Evolutionary conservation across 2,329 filamentous ascomycete genomes (phyloP).

Genomic region (Talaromyces albobiverticillius): DNA sequence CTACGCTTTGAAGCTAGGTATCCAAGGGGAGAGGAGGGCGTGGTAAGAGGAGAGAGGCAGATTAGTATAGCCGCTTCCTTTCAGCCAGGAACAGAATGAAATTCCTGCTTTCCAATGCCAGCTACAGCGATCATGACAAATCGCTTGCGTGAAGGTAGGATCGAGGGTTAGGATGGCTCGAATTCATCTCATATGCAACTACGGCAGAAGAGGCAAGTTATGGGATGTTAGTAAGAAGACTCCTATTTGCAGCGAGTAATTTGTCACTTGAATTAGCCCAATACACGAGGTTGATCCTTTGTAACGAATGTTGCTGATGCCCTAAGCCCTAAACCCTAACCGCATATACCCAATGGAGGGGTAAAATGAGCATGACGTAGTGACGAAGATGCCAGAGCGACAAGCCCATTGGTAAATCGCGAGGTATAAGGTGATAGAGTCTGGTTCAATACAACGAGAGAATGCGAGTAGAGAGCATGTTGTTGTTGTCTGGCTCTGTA

Average conservation of each 20-base stretch:
- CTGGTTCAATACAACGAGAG: neutral
- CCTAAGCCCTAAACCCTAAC: conserved; percentile 35
- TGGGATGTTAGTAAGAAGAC: too few species aligned
- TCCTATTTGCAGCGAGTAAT: too few species aligned
- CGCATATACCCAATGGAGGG: conserved; percentile 2
- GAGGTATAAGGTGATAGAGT: neutral
- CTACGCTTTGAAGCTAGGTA: conserved; percentile 23
- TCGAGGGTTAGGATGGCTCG: too few species aligned
- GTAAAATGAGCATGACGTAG: neutral
- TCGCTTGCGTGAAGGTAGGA: too few species aligned
- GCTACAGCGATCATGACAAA: too few species aligned
- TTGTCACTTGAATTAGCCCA: too few species aligned
- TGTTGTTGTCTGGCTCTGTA: neutral
- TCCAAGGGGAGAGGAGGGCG: neutral
- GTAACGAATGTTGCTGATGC: too few species aligned
- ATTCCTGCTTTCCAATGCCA: neutral
- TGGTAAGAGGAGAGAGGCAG: neutral
- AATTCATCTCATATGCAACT: too few species aligned
- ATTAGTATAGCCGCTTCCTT: conserved; percentile 10
- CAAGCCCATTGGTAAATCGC: neutral
- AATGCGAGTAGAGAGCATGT: neutral
- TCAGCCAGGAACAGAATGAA: neutral
- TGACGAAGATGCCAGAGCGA: neutral
- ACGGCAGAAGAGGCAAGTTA: too few species aligned
- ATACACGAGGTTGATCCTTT: too few species aligned